Evolutionary conservation across 352 stramenopile species (phyloP).

Genomic region (Phytophthora meadii): DNA sequence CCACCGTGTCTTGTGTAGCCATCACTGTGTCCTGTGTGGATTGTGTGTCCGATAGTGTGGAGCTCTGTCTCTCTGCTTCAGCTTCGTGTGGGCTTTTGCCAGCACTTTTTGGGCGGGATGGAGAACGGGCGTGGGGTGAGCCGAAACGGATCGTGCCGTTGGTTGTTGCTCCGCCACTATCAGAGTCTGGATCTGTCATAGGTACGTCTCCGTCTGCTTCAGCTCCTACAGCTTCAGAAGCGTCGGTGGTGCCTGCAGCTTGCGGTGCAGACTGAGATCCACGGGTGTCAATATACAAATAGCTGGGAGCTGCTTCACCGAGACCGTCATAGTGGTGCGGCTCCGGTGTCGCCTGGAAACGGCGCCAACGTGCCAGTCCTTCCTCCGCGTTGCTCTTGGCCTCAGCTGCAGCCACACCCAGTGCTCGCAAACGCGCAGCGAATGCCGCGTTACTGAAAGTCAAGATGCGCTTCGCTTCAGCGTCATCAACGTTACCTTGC

Average conservation of each 20-base stretch:
- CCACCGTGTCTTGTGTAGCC: constrained; percentile 15
- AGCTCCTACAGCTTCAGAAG: constrained; percentile 7
- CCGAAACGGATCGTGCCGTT: constrained; percentile 4
- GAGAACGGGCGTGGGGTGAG: not conserved
- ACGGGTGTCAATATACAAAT: constrained; percentile 67
- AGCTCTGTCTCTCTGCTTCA: constrained; percentile 1
- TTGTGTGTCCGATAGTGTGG: no score
- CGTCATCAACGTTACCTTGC: constrained; percentile 27
- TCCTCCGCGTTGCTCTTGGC: constrained; percentile 27
- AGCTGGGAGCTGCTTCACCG: constrained; percentile 48
- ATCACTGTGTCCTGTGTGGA: constrained; percentile 18
- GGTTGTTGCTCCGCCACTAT: constrained; percentile 11
- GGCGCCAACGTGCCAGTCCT: constrained; percentile 39
- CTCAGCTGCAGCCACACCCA: constrained; percentile 29
- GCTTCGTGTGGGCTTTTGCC: constrained; percentile 31
- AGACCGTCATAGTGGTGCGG: constrained; percentile 37
- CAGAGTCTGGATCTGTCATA: constrained; percentile 36
- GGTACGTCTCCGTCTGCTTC: constrained; percentile 40
- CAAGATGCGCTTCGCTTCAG: constrained; percentile 28
- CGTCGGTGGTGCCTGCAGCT: not conserved
- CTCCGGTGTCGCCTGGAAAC: constrained; percentile 29
- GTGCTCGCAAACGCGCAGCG: constrained; percentile 31
- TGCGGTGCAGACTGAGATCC: constrained; percentile 19
- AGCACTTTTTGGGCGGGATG: constrained; percentile 14
- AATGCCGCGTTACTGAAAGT: constrained; percentile 33